A percentile compares a stretch with the other conserved stretches of the same genome.
Evolutionary conservation across 75 land plant genomes (phyloP).

Genomic region (Selaginella tamariscina): DNA sequence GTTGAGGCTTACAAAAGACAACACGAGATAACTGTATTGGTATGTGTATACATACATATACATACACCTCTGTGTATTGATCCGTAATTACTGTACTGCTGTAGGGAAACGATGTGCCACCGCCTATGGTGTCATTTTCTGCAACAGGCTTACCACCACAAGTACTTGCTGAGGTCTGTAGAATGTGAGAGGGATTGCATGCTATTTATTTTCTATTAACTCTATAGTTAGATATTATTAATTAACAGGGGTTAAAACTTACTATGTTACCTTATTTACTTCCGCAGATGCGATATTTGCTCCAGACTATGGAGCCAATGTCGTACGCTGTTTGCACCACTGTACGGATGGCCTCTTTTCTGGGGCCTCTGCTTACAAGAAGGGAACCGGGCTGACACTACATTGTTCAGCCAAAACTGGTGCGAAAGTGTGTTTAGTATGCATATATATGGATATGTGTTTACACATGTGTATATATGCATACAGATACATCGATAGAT

Average conservation of each 20-base stretch:
- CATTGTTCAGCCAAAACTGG: too few relatives aligned
- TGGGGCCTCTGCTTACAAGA: constrained; percentile 50
- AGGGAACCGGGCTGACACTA: constrained; percentile 42
- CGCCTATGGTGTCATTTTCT: constrained; percentile 88
- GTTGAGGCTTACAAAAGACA: constrained; percentile 62
- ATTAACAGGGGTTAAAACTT: constrained; percentile 29
- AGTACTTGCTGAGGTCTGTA: constrained; percentile 74
- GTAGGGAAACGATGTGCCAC: constrained; percentile 86
- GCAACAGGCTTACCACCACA: constrained; percentile 82
- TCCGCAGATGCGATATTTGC: constrained; percentile 99
- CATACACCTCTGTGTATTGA: not conserved
- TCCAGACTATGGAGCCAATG: constrained; percentile 96
- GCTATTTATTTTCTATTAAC: not conserved
- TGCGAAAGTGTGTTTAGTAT: too few relatives aligned
- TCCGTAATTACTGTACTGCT: not conserved
- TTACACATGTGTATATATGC: constrained; percentile 44
- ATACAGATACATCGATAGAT: constrained; percentile 36
- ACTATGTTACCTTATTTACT: constrained; percentile 40
- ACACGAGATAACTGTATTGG: constrained; percentile 82
- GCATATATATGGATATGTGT: too few relatives aligned
- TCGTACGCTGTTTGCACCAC: constrained; percentile 92
- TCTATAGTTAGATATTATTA: not conserved
- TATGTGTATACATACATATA: constrained; percentile 26
- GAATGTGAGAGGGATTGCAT: constrained; percentile 1
- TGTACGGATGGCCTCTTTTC: constrained; percentile 38